Percentiles rank a stretch among this genome's conserved stretches.
Evolutionary conservation across 2,329 filamentous ascomycete genomes (phyloP).

Genomic region (Rhexocercosporidium sp.): DNA sequence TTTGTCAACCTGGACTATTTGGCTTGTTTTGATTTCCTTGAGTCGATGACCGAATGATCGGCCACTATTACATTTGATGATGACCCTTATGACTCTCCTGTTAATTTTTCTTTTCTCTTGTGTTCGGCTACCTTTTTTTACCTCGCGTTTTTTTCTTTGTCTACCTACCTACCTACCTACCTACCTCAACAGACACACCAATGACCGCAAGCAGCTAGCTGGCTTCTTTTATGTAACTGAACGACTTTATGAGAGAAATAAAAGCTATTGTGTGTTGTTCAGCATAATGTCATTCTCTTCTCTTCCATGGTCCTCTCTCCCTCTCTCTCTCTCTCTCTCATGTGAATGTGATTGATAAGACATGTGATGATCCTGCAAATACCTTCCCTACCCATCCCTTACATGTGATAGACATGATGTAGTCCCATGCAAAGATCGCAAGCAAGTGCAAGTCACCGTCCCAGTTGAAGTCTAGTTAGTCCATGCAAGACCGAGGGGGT

Average conservation of each 20-base stretch:
- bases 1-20: background rate
- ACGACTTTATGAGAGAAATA: constrained; percentile 48
- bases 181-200: background rate
- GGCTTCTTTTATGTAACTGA: constrained; percentile 47
- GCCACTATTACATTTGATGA: constrained; percentile 42
- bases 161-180: background rate
- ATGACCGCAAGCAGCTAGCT: background rate
- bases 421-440: no score
- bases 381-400: no score
- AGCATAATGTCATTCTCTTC: no score
- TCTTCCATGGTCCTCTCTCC: background rate
- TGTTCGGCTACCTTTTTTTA: constrained; percentile 1
- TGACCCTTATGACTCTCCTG: constrained; percentile 46
- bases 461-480: background rate
- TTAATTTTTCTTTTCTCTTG: constrained; percentile 39
- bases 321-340: background rate
- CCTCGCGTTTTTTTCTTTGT: background rate
- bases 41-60: constrained; percentile 24
- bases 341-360: background rate
- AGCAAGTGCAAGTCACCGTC: background rate
- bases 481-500: background rate
- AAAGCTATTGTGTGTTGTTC: constrained; percentile 48
- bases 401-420: no score
- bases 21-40: constrained; percentile 28
- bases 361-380: no score